phyloP scores from a whole-genome alignment of 1,284 basidiomycete species.

The Austroboletus novae-zelandiae region DNA sequence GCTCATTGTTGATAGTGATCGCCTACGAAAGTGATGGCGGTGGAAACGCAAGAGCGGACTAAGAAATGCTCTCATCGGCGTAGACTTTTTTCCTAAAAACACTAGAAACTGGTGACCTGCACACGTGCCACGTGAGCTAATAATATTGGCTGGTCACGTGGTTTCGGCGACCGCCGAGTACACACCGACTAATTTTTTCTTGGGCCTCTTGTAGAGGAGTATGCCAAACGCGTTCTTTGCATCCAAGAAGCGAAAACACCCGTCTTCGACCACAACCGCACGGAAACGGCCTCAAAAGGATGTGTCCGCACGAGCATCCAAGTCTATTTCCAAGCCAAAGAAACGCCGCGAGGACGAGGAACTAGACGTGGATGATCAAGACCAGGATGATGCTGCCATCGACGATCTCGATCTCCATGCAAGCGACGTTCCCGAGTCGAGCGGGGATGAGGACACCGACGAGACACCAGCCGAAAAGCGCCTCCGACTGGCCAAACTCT shows the following conservation, averaged over 20 bases:
- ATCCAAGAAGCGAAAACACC: slow-evolving; percentile 66
- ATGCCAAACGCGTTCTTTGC: slow-evolving; percentile 87
- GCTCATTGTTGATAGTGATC: slow-evolving; percentile 43
- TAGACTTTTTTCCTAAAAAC: slow-evolving; percentile 8
- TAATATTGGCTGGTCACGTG: slow-evolving; percentile 7
- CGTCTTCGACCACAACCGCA: slow-evolving; percentile 32
- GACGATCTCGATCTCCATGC: slow-evolving; percentile 78
- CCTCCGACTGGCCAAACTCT: slow-evolving; percentile 85
- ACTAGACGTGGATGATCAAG: slow-evolving; percentile 61
- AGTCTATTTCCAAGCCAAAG: slow-evolving; percentile 34
- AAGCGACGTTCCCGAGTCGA: slow-evolving; percentile 56
- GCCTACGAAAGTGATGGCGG: slow-evolving; percentile 1
- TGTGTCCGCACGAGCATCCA: slow-evolving; percentile 10
- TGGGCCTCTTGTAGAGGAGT: neutral
- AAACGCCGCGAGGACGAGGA: slow-evolving; percentile 64
- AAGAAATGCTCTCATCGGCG: slow-evolving; percentile 7
- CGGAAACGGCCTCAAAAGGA: slow-evolving; percentile 25
- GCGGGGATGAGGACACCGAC: slow-evolving; percentile 77
- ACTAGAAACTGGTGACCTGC: neutral
- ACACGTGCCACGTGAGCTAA: neutral
- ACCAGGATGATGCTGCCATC: slow-evolving; percentile 58
- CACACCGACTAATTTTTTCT: slow-evolving; percentile 19
- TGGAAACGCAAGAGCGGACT: neutral
- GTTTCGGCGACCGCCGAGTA: slow-evolving; percentile 16
- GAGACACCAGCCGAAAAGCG: slow-evolving; percentile 96